Conservation (phyloP, 2,329 filamentous ascomycete genomes). For the Sporothrix curviconia region DNA sequence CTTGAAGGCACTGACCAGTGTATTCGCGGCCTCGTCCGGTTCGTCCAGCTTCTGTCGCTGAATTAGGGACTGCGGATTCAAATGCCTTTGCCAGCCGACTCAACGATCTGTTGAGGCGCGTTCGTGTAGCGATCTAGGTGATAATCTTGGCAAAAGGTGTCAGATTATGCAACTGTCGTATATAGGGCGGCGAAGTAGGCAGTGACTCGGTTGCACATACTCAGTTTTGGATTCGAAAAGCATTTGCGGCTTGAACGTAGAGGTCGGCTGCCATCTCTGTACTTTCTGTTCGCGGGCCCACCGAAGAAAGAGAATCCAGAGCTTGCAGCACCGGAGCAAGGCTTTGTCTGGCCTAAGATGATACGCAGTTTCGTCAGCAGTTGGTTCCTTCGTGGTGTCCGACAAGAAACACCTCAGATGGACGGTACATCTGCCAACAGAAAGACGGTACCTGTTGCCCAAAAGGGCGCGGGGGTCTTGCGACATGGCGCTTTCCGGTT, state of each 20-base stretch:
- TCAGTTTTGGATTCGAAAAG: constrained; percentile 81
- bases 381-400: no score
- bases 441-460: constrained; percentile 65
- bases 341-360: constrained; percentile 75
- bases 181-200: not conserved
- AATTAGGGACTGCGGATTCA: constrained; percentile 75
- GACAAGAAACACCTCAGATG: no score
- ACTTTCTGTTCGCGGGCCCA: constrained; percentile 79
- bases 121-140: no score
- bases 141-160: no score
- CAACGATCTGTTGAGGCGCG: no score
- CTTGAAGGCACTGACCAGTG: constrained; percentile 86
- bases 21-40: constrained; percentile 86
- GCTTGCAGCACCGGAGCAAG: constrained; percentile 61
- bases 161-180: no score
- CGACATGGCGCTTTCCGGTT: constrained; percentile 15
- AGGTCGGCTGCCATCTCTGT: constrained; percentile 81
- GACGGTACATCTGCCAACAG: no score
- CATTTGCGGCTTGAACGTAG: constrained; percentile 83
- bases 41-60: constrained; percentile 79
- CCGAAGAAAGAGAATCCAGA: constrained; percentile 88
- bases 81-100: constrained; percentile 75
- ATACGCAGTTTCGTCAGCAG: not conserved
- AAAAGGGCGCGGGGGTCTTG: constrained; percentile 70
- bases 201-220: constrained; percentile 39